Conservation (phyloP, 148 eudicot species). For the Heliosperma pusillum region DNA sequence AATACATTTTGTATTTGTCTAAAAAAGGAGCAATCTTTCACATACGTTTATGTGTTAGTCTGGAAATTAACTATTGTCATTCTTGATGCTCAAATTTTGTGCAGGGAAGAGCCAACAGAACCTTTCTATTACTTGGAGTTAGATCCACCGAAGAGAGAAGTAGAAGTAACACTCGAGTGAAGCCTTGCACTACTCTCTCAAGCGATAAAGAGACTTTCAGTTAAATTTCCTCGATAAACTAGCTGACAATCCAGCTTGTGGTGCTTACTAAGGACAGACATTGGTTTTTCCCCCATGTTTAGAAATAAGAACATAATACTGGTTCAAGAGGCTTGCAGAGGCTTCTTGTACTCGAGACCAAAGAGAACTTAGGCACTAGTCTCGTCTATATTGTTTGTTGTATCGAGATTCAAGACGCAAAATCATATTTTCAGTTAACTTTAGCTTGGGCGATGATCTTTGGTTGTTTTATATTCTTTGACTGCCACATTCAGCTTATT, state of each 20-base stretch:
- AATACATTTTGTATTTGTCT: too few relatives aligned
- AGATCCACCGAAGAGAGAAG: slow-evolving; percentile 68
- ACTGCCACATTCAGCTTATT: too few relatives aligned
- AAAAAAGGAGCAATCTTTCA: background rate
- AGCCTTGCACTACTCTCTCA: background rate
- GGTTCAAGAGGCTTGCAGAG: background rate
- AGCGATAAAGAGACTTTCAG: background rate
- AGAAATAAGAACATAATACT: background rate
- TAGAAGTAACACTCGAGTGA: slow-evolving; percentile 55
- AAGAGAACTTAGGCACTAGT: background rate
- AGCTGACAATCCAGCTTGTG: background rate
- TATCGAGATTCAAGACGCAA: background rate
- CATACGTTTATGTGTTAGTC: background rate
- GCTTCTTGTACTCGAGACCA: background rate
- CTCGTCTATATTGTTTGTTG: background rate
- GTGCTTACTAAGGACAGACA: background rate
- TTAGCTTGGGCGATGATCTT: background rate
- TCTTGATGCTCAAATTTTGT: slow-evolving; percentile 9
- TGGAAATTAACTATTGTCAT: background rate
- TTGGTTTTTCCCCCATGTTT: background rate
- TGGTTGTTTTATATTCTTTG: background rate
- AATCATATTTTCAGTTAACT: background rate
- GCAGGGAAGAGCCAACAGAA: slow-evolving; percentile 89
- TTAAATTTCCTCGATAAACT: background rate
- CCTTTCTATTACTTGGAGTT: slow-evolving; percentile 68